These are phyloP conservation scores for Blastobotrys serpentis DNA, from an alignment of 1,139 yeast genomes.

Conservation along the genomic window DNA sequence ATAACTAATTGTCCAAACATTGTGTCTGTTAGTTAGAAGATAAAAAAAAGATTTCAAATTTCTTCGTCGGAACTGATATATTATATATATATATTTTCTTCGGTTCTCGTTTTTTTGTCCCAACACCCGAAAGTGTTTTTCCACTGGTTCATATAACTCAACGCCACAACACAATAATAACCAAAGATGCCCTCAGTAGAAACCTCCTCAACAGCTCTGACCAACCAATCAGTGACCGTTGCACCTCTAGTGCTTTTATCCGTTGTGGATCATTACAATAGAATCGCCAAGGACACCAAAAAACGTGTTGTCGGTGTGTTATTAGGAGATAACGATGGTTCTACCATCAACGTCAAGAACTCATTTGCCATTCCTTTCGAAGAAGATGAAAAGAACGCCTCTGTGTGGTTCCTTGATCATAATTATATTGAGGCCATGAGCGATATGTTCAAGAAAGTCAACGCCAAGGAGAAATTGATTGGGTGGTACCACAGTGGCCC, in stretches of 20 bases:
- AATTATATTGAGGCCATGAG: slow-evolving; percentile 95
- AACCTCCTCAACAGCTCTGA: slow-evolving; percentile 10
- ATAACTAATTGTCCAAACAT: slow-evolving; percentile 86
- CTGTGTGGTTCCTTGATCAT: slow-evolving; percentile 98
- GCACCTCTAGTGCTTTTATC: slow-evolving; percentile 94
- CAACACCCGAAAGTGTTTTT: too few species aligned
- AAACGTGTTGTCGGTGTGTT: slow-evolving; percentile 94
- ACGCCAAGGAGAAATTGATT: slow-evolving; percentile 90
- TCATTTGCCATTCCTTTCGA: slow-evolving; percentile 80
- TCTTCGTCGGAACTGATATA: too few species aligned
- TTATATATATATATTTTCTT: too few species aligned
- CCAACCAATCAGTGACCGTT: slow-evolving; percentile 70
- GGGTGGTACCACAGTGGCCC: slow-evolving; percentile 99
- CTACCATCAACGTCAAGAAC: slow-evolving; percentile 48
- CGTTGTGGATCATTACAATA: slow-evolving; percentile 91
- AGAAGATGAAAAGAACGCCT: slow-evolving; percentile 88
- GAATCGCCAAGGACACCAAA: slow-evolving; percentile 67
- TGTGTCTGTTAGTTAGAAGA: slow-evolving; percentile 23
- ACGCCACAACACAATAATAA: neutral
- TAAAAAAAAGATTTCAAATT: neutral
- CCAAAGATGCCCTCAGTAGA: neutral
- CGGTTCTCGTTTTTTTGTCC: too few species aligned
- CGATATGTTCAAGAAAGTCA: slow-evolving; percentile 95
- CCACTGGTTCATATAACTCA: neutral
- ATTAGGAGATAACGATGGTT: slow-evolving; percentile 65